Evolutionary conservation across 2,329 filamentous ascomycete species (phyloP), one percentile per base, ranked within the genome.

Genomic region (Drechslerella coelobrocha): DNA sequence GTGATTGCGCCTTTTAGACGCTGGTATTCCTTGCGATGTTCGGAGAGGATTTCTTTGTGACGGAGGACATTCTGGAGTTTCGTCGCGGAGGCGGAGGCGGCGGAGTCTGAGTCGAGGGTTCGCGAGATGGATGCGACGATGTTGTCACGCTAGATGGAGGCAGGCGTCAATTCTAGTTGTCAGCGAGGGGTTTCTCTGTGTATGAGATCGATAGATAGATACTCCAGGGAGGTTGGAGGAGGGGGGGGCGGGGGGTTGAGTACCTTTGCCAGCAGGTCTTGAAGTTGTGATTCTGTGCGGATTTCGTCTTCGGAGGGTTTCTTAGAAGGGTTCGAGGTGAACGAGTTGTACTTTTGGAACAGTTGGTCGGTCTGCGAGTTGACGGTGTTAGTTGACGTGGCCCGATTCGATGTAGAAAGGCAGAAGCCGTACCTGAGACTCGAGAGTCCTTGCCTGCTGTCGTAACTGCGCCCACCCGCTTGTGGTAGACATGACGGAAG

Each of bases 61-160:
- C 96, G 89, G 68, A 90, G 85, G 37, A 99, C 87, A 78, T 97
- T 97, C 82, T 93, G 96, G 77, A 96, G 92, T 81, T 97, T 97
- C n/a, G 96, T 85, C 61, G 92, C 92, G 37, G 93, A 97, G 47
- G 92, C 88, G 54, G 90, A 91, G 68, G 95, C 86, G 61, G 88
- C 84, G 21, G 92, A 87, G 83, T 97, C 93, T 62, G 92, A 96
- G 81, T 97, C 93, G 75, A 97, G 89, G 59, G 97, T 88, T 66
- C 93, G 90, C 74, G 88, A 83, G 62, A 99, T 89, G 80, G 97
- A 91, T 68, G 84, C 81, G 77, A 97, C 88, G 57, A 94, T 85
- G 47, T 84, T 82, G 78, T 96, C 91, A 77, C 94, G 89, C 91
- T 96, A 78, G 37, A 27, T 57, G 19, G 2, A 31, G 29, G 12